phyloP scores from a whole-genome alignment of 495 filamentous ascomycete species.

The Zalerion maritima region DNA sequence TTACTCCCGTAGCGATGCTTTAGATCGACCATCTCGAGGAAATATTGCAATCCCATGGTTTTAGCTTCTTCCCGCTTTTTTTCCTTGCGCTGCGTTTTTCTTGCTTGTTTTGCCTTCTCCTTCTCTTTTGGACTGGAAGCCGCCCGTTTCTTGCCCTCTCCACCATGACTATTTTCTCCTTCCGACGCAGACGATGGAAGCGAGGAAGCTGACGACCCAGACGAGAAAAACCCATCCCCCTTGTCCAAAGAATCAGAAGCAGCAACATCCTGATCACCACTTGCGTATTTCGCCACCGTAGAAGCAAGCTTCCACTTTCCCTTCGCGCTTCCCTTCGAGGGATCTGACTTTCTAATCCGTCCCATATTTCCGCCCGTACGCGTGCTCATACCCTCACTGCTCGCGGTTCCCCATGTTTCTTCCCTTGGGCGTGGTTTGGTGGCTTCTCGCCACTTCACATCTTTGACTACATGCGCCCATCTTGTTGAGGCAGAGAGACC shows the following conservation, averaged over 20 bases:
- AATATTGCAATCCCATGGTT: slow-evolving; percentile 80
- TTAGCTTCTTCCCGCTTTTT: slow-evolving; percentile 43
- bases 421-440: slow-evolving; percentile 31
- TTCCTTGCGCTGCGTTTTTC: slow-evolving; percentile 29
- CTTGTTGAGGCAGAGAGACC: slow-evolving; percentile 50
- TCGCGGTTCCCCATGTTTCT: slow-evolving; percentile 7
- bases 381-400: slow-evolving; percentile 2
- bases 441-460: slow-evolving; percentile 45
- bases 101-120: slow-evolving; percentile 21
- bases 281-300: slow-evolving; percentile 55
- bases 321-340: no score
- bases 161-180: no score
- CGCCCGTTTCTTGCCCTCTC: slow-evolving; percentile 15
- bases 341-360: slow-evolving; percentile 13
- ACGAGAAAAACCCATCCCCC: no score
- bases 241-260: slow-evolving; percentile 10
- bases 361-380: slow-evolving; percentile 2
- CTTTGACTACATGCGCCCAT: slow-evolving; percentile 53
- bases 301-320: slow-evolving; percentile 63
- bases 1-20: slow-evolving; percentile 85
- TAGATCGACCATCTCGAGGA: slow-evolving; percentile 82
- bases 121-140: slow-evolving; percentile 21
- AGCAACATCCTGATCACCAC: slow-evolving; percentile 40
- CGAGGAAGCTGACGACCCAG: slow-evolving; percentile 12
- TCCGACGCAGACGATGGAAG: slow-evolving; percentile 17